These are phyloP conservation scores for Clarkia xantiana DNA, from an alignment of 345 rosid genomes.

Conservation along the genomic window DNA sequence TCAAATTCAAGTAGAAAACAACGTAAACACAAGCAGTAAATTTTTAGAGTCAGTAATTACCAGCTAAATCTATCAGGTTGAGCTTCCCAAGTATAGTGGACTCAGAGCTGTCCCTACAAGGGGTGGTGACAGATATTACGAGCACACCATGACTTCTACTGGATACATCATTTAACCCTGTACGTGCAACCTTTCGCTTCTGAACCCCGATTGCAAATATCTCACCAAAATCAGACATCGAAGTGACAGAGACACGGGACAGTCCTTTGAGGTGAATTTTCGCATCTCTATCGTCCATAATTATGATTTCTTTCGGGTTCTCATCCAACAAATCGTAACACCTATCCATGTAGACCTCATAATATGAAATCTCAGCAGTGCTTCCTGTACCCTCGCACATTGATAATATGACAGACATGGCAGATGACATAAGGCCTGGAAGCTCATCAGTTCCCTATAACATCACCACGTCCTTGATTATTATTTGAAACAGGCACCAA, in stretches of 20 bases:
- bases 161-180: slow-evolving; percentile 74
- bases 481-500: no score
- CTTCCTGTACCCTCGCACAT: slow-evolving; percentile 32
- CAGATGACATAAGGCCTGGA: slow-evolving; percentile 61
- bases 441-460: slow-evolving; percentile 43
- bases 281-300: slow-evolving; percentile 63
- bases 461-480: neutral
- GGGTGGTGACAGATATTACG: slow-evolving; percentile 46
- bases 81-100: slow-evolving; percentile 46
- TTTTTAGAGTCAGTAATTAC: slow-evolving; percentile 13
- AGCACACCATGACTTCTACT: slow-evolving; percentile 92
- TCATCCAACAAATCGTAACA: slow-evolving; percentile 74
- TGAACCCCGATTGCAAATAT: slow-evolving; percentile 40
- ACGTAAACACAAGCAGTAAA: no score
- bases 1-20: no score
- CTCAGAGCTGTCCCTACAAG: slow-evolving; percentile 20
- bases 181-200: slow-evolving; percentile 71
- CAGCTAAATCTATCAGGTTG: slow-evolving; percentile 90
- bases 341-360: slow-evolving; percentile 83
- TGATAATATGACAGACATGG: slow-evolving; percentile 56
- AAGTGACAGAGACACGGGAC: slow-evolving; percentile 35
- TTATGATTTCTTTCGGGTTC: slow-evolving; percentile 37
- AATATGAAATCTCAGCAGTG: slow-evolving; percentile 59
- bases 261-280: slow-evolving; percentile 70
- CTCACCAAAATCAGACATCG: slow-evolving; percentile 49